Evolutionary conservation across 2,329 filamentous ascomycete species (phyloP), one percentile per base, ranked within the genome.

Genomic region (Cladosporium sp.): DNA sequence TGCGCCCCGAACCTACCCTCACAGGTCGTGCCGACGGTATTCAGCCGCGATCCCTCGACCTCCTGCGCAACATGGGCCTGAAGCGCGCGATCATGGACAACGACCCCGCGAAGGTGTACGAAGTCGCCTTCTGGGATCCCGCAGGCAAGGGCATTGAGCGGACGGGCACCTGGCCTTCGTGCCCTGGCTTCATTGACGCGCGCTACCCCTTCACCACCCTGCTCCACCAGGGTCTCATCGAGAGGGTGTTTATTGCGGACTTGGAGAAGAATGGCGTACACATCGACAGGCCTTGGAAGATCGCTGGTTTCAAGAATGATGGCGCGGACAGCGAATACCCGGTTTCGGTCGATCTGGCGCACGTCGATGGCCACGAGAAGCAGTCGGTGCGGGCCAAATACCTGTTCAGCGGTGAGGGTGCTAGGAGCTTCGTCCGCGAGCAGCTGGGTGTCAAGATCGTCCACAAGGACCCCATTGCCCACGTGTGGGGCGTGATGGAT

Each of bases 11-110:
- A 64, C 90, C 90, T 13, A 95, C 90, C 10, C 75, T 82, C 2
- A 95, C 89, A 16, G 90, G 90, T 49, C 87, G 90, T 58, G 91
- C 90, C 52, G 90, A 95, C 71, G 90, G 89, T 57, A 95, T 96
- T 54, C 90, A 95, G 72, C 90, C 90, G 35, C 84, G 91, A 37
- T 95, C 90, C 0, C 77, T 95, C 19, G 90, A 95, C 62, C 80
- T 95, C 13, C 77, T 95, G 44, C 83, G 87, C 49, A 95, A 95
- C 66, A 89, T 95, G 85, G 89, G 88, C 1, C 75, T 95, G 53
- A 95, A 95, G 74, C 82, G 87, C 42, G 82, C 83, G 52, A 87
- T 95, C 65, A 95, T 95, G 89, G 86, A 84, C 16, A 79, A 92
- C 65, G 82, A 90, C 58, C 91, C 91, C 6, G 90, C 90, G 1